Evolutionary conservation across 306 rosid genomes (phyloP).

Genomic region (Argentina anserina): DNA sequence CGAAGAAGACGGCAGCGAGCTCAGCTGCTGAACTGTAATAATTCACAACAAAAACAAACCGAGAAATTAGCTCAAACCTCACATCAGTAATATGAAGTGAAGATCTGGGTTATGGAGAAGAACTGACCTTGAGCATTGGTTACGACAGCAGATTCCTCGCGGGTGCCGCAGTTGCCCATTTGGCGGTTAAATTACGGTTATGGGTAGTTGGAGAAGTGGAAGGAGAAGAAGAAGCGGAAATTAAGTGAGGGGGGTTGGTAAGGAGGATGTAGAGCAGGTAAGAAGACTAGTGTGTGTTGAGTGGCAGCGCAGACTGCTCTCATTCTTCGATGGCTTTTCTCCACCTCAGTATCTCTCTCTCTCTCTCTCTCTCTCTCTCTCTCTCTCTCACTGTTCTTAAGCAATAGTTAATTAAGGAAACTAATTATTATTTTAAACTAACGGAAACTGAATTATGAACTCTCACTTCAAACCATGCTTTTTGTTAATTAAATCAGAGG

Average conservation of each 20-base stretch:
- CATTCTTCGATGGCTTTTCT: slow-evolving; percentile 30
- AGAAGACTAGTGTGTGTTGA: not conserved
- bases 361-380: not conserved
- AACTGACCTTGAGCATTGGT: slow-evolving; percentile 85
- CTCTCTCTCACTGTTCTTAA: not conserved
- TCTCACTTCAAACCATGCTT: not conserved
- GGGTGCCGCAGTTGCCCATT: slow-evolving; percentile 97
- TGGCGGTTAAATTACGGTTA: not conserved
- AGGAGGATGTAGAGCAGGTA: slow-evolving; percentile 4
- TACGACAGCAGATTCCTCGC: slow-evolving; percentile 94
- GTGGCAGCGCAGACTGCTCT: slow-evolving; percentile 30
- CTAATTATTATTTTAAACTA: slow-evolving; percentile 2
- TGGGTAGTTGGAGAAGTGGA: not conserved
- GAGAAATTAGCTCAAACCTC: not conserved
- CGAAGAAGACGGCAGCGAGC: slow-evolving; percentile 41
- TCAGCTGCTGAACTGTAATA: slow-evolving; percentile 64
- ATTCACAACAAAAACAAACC: not conserved
- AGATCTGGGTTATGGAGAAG: not conserved
- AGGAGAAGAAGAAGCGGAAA: not conserved
- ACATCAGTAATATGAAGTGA: not conserved
- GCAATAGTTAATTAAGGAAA: slow-evolving; percentile 2
- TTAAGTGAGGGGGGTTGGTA: slow-evolving; percentile 7
- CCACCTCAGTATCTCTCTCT: not conserved
- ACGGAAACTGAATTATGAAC: not conserved
- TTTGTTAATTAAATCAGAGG: not conserved